Percentiles rank a stretch among this genome's conserved stretches.
These are phyloP conservation scores for Neofusicoccum ribis DNA, from an alignment of 2,329 filamentous ascomycete species.

Conservation along the genomic window DNA sequence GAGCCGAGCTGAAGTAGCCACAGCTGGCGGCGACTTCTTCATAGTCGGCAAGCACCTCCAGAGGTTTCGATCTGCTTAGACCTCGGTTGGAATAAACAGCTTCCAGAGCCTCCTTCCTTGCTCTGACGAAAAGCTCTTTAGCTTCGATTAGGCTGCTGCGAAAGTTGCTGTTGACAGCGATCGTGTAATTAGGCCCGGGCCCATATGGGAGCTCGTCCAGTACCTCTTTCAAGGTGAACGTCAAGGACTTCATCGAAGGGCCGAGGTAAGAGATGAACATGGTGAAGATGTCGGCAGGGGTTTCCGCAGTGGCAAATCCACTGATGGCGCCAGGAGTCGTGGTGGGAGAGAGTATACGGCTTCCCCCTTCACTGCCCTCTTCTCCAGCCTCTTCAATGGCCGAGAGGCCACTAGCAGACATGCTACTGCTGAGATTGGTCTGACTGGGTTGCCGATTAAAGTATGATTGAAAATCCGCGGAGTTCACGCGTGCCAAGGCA, in stretches of 20 bases:
- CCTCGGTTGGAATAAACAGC: conserved; percentile 80
- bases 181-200: conserved; percentile 63
- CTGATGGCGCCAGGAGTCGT: conserved; percentile 12
- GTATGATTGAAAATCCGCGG: background rate
- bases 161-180: conserved; percentile 78
- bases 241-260: conserved; percentile 94
- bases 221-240: conserved; percentile 84
- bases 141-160: conserved; percentile 78
- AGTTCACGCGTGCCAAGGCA: background rate
- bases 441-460: conserved; percentile 1
- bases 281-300: conserved; percentile 83
- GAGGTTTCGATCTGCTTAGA: conserved; percentile 65
- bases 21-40: conserved; percentile 98
- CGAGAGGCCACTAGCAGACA: conserved; percentile 29
- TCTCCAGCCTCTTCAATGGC: conserved; percentile 41
- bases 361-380: background rate
- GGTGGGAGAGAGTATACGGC: background rate
- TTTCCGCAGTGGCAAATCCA: conserved; percentile 36
- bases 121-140: conserved; percentile 73
- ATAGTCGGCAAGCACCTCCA: conserved; percentile 84
- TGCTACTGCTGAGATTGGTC: conserved; percentile 32
- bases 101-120: conserved; percentile 73
- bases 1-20: conserved; percentile 90
- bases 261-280: conserved; percentile 86
- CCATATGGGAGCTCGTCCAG: conserved; percentile 85